Evolutionary conservation across 106 monocot genomes (phyloP).

Genomic region (Iris macrosiphon): DNA sequence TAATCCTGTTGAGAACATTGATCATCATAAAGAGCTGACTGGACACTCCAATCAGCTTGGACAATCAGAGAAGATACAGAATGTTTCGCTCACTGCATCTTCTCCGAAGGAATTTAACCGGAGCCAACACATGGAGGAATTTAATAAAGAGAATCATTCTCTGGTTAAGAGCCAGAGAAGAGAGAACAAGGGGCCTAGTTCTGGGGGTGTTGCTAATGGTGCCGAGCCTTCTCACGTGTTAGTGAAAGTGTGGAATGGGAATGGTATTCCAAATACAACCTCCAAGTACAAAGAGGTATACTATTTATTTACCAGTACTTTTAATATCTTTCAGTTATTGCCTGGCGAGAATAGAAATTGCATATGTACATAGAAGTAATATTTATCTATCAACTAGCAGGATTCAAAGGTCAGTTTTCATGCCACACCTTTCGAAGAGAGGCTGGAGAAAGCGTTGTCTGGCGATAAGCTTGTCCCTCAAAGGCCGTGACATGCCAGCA

Average conservation of each 20-base stretch:
- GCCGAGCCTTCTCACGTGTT: conserved; percentile 34
- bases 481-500: too few relatives aligned
- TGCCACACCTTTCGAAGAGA: conserved; percentile 80
- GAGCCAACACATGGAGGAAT: too few relatives aligned
- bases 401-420: conserved; percentile 39
- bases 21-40: background rate
- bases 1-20: background rate
- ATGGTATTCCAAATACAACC: conserved; percentile 97
- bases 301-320: too few relatives aligned
- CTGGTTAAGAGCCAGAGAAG: background rate
- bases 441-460: conserved; percentile 76
- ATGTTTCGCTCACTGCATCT: background rate
- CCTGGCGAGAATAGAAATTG: background rate
- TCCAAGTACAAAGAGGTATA: conserved; percentile 88
- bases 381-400: conserved; percentile 12
- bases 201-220: background rate
- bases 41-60: background rate
- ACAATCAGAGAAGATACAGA: background rate
- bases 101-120: background rate
- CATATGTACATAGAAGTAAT: background rate
- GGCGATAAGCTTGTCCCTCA: conserved; percentile 45
- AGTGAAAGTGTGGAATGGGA: conserved; percentile 72
- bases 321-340: background rate
- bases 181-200: background rate
- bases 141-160: conserved; percentile 1